Percentiles rank a stretch among this genome's conserved stretches.
Evolutionary conservation across 306 rosid genomes (phyloP).

Genomic region (Vachellia pachyceras): DNA sequence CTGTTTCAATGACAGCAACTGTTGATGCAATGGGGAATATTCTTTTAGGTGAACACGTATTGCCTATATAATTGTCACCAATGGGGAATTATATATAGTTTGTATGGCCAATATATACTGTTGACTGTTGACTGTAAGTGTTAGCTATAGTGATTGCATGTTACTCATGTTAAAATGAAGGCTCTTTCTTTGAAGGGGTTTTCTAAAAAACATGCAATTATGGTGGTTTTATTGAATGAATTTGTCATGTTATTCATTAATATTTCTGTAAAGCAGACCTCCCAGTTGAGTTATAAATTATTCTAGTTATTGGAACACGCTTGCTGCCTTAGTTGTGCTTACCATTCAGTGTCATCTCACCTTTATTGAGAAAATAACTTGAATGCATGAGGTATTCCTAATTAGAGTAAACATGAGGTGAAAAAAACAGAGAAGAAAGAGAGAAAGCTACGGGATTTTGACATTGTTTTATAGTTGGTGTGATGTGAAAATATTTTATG

Average conservation of each 20-base stretch:
- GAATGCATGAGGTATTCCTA: background rate
- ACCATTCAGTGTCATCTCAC: background rate
- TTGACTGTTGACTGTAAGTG: background rate
- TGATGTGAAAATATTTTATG: background rate
- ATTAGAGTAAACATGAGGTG: background rate
- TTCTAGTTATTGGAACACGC: background rate
- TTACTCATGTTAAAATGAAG: constrained; percentile 4
- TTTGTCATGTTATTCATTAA: background rate
- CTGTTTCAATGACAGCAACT: constrained; percentile 94
- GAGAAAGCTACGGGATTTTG: background rate
- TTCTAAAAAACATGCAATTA: constrained; percentile 3
- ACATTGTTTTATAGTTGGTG: background rate
- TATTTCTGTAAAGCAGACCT: background rate
- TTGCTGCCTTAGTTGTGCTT: background rate
- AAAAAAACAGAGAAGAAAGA: background rate
- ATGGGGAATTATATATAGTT: background rate
- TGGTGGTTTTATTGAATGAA: constrained; percentile 7
- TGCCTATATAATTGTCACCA: constrained; percentile 6
- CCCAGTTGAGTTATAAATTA: background rate
- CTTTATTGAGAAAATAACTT: background rate
- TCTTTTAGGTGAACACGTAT: constrained; percentile 63
- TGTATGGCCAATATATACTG: constrained; percentile 21
- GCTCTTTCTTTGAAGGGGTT: constrained; percentile 15
- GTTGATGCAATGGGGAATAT: constrained; percentile 69
- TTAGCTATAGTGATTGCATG: background rate